phyloP scores from a whole-genome alignment of 352 stramenopile genomes.

The Phytophthora pisi region DNA sequence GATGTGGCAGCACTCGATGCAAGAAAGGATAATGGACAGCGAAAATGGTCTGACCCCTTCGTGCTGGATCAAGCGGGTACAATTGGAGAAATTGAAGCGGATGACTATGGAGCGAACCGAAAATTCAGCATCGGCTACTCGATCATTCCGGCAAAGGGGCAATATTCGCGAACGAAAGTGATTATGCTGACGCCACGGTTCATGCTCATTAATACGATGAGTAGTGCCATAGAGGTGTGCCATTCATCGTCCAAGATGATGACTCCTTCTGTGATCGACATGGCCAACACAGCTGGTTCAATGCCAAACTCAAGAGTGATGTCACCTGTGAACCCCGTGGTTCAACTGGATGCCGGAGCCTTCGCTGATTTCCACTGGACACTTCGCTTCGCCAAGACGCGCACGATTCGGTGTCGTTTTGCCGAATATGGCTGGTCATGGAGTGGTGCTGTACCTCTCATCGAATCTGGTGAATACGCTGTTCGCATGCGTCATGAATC shows the following conservation, averaged over 20 bases:
- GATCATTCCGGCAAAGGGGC: constrained; percentile 71
- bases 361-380: constrained; percentile 89
- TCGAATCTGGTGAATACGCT: constrained; percentile 80
- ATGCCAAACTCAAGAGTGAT: constrained; percentile 58
- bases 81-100: constrained; percentile 72
- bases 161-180: constrained; percentile 87
- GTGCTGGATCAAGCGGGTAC: constrained; percentile 79
- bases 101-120: constrained; percentile 62
- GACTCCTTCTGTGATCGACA: constrained; percentile 49
- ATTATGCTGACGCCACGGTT: constrained; percentile 88
- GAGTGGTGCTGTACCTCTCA: constrained; percentile 81
- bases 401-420: constrained; percentile 81
- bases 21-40: constrained; percentile 58
- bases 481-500: constrained; percentile 86
- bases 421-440: constrained; percentile 80
- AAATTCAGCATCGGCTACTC: constrained; percentile 87
- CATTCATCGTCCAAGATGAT: constrained; percentile 77
- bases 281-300: constrained; percentile 40
- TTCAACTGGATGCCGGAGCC: constrained; percentile 70
- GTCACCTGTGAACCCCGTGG: constrained; percentile 68
- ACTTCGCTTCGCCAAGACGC: constrained; percentile 66
- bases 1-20: constrained; percentile 31
- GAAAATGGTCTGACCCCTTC: constrained; percentile 77
- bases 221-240: constrained; percentile 71
- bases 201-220: constrained; percentile 85